These are phyloP conservation scores for Sphaerosporella brunnea DNA, from an alignment of 495 filamentous ascomycete genomes.

Conservation along the genomic window DNA sequence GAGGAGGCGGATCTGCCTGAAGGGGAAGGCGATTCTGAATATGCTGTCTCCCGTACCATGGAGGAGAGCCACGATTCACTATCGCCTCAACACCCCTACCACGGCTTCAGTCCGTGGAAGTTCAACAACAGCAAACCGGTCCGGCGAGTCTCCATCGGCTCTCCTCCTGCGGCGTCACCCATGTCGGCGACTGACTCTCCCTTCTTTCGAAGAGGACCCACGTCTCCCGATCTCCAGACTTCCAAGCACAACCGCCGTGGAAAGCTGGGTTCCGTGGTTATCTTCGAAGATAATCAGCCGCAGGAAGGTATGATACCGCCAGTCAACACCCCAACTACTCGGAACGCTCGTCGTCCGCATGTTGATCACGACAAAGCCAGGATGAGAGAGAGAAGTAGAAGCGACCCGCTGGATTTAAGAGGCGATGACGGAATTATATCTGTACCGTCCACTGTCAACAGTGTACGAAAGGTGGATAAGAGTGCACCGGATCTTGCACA, in stretches of 20 bases:
- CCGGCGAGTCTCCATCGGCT: constrained; percentile 20
- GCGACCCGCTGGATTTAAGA: background rate
- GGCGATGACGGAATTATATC: too few relatives aligned
- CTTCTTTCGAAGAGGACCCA: constrained; percentile 6
- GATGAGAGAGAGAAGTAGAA: background rate
- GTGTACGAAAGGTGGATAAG: background rate
- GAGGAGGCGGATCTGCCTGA: too few relatives aligned
- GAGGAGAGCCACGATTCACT: background rate
- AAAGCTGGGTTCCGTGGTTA: too few relatives aligned
- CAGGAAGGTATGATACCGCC: too few relatives aligned
- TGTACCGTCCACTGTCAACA: background rate
- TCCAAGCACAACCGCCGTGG: background rate
- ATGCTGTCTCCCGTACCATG: background rate
- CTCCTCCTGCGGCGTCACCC: constrained; percentile 14
- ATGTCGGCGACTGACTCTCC: constrained; percentile 14
- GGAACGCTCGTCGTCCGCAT: background rate
- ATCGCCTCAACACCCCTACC: background rate
- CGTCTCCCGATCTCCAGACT: background rate
- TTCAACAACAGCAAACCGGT: constrained; percentile 1
- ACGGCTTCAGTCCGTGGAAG: background rate
- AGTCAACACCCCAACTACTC: background rate
- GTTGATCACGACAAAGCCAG: background rate
- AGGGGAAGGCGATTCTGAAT: too few relatives aligned
- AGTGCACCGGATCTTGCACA: background rate
- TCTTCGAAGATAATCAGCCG: too few relatives aligned